Percentiles rank a stretch among this genome's conserved stretches.
phyloP scores from a whole-genome alignment of 164 flowering plant species.

The Umbilicus rupestris region DNA sequence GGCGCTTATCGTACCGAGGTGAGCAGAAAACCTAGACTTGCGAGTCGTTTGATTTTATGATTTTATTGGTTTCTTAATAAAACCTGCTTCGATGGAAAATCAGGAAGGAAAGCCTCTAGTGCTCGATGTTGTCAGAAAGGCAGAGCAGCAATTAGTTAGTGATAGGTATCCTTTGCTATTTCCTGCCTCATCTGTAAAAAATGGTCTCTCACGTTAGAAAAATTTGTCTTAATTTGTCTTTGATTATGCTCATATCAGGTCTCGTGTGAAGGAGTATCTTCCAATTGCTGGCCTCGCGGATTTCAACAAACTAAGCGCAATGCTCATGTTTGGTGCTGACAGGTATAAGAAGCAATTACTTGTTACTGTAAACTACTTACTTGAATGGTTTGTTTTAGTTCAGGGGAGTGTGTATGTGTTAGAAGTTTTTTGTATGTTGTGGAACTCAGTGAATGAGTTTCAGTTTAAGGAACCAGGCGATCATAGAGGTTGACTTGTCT shows the following conservation, averaged over 20 bases:
- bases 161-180: slow-evolving; percentile 26
- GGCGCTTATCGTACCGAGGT: slow-evolving; percentile 99
- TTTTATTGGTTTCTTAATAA: not conserved
- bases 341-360: slow-evolving; percentile 34
- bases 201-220: no score
- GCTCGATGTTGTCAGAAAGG: slow-evolving; percentile 77
- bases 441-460: not conserved
- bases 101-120: slow-evolving; percentile 99
- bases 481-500: not conserved
- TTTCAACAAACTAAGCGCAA: slow-evolving; percentile 88
- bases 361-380: not conserved
- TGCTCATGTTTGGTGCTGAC: slow-evolving; percentile 91
- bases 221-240: not conserved
- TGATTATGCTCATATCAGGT: slow-evolving; percentile 24
- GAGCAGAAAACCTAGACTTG: not conserved
- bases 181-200: not conserved
- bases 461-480: not conserved
- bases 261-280: slow-evolving; percentile 86
- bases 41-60: not conserved
- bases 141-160: slow-evolving; percentile 68
- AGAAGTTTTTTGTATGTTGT: not conserved
- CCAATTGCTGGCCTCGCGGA: slow-evolving; percentile 83
- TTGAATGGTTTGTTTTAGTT: not conserved
- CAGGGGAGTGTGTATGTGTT: not conserved
- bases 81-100: not conserved